A percentile compares a stretch with the other conserved stretches of the same genome.
Evolutionary conservation across 2,329 filamentous ascomycete species (phyloP).

Genomic region (Trichoderma sp.): DNA sequence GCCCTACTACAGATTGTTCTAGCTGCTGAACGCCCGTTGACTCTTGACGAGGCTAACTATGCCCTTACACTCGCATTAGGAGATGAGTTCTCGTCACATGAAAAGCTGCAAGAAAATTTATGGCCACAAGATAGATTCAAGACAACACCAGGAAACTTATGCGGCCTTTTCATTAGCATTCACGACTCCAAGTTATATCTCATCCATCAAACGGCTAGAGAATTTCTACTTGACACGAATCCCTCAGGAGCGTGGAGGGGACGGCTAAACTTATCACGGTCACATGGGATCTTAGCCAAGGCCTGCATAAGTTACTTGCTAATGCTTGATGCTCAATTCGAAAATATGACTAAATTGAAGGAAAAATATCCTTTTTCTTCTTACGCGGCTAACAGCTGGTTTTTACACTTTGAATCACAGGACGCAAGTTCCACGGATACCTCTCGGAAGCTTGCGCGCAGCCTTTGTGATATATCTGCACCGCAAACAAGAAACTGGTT

Average conservation of each 20-base stretch:
- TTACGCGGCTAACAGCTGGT: neutral
- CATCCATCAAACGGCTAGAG: conserved; percentile 14
- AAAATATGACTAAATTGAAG: neutral
- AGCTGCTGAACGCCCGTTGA: conserved; percentile 2
- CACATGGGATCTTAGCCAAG: neutral
- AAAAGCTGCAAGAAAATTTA: neutral
- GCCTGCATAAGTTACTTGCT: conserved; percentile 2
- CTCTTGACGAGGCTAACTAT: conserved; percentile 8
- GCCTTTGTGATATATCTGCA: neutral
- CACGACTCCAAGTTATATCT: conserved; percentile 5
- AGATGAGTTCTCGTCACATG: neutral
- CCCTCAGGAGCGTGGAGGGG: neutral
- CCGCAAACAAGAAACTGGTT: neutral
- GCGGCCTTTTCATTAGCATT: conserved; percentile 11
- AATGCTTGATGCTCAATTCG: neutral
- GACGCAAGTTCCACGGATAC: neutral
- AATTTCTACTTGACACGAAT: conserved; percentile 14
- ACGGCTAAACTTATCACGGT: neutral
- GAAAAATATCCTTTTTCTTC: neutral
- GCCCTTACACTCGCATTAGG: neutral
- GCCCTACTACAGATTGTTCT: conserved; percentile 1
- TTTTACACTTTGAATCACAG: neutral
- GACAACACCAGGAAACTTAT: neutral
- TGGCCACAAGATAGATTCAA: conserved; percentile 4
- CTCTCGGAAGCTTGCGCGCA: neutral